phyloP scores from a whole-genome alignment of 306 rosid species.

The Glycine tomentella region DNA sequence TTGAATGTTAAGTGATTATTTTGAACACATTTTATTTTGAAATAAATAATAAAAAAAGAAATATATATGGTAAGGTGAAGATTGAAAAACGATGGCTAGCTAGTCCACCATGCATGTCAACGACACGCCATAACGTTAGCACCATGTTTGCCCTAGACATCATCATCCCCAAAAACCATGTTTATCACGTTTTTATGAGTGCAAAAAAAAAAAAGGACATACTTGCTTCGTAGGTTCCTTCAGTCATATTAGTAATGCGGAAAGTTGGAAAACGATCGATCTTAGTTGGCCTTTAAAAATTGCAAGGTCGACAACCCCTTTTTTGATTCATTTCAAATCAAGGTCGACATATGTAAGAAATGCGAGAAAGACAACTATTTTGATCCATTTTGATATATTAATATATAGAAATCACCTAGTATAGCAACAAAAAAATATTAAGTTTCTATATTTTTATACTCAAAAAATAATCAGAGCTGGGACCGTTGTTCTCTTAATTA shows the following conservation, averaged over 20 bases:
- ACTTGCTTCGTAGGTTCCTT: slow-evolving; percentile 7
- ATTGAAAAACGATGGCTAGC: background rate
- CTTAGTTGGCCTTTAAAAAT: background rate
- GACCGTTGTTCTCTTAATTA: background rate
- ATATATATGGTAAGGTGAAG: too few relatives aligned
- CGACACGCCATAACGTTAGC: background rate
- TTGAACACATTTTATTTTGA: too few relatives aligned
- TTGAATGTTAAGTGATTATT: too few relatives aligned
- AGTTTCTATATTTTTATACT: too few relatives aligned
- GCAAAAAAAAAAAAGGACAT: background rate
- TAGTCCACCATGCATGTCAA: slow-evolving; percentile 8
- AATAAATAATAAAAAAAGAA: too few relatives aligned
- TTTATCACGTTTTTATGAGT: slow-evolving; percentile 34
- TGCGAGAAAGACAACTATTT: background rate
- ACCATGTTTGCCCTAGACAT: background rate
- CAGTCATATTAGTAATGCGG: background rate
- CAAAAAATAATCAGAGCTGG: too few relatives aligned
- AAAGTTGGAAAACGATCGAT: background rate
- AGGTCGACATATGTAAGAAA: too few relatives aligned
- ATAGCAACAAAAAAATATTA: too few relatives aligned
- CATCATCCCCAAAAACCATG: background rate
- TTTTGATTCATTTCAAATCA: background rate
- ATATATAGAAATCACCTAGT: too few relatives aligned
- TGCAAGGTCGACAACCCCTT: too few relatives aligned
- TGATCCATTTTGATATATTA: too few relatives aligned